Evolutionary conservation across 2,329 filamentous ascomycete genomes (phyloP).

Genomic region (Fusarium vanettenii): DNA sequence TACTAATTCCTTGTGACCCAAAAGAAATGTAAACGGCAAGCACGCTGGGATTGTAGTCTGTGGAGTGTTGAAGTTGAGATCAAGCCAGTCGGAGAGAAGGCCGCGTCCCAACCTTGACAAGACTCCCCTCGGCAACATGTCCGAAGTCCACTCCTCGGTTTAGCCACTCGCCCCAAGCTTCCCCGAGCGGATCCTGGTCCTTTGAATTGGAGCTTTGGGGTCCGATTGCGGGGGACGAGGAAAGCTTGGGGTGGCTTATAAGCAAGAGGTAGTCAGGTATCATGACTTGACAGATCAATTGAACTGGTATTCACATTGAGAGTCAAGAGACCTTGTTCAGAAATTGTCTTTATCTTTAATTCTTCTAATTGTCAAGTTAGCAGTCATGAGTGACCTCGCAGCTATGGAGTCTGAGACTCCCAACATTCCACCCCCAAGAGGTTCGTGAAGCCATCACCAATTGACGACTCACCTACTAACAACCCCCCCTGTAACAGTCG

Average conservation of each 20-base stretch:
- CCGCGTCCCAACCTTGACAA: background rate
- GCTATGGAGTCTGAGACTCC: conserved; percentile 44
- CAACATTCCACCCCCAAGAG: conserved; percentile 40
- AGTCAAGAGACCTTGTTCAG: background rate
- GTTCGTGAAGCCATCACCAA: conserved; percentile 9
- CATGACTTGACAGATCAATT: background rate
- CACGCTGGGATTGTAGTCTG: background rate
- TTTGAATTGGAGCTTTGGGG: conserved; percentile 16
- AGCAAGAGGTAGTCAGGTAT: background rate
- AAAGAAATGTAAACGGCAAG: background rate
- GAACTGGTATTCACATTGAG: too few species aligned
- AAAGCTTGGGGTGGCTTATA: background rate
- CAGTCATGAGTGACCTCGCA: conserved; percentile 41
- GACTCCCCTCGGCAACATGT: background rate
- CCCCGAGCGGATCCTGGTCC: conserved; percentile 13
- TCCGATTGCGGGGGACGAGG: conserved; percentile 29
- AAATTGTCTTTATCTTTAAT: background rate
- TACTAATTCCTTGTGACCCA: background rate
- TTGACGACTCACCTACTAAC: background rate
- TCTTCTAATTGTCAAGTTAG: background rate
- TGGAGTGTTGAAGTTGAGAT: background rate
- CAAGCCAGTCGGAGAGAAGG: background rate
- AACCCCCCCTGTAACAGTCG: conserved; percentile 1
- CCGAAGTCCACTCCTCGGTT: background rate
- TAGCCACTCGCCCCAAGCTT: conserved; percentile 18